Evolutionary conservation across 2,329 filamentous ascomycete genomes (phyloP).

Genomic region (Rhinocladiella similis): DNA sequence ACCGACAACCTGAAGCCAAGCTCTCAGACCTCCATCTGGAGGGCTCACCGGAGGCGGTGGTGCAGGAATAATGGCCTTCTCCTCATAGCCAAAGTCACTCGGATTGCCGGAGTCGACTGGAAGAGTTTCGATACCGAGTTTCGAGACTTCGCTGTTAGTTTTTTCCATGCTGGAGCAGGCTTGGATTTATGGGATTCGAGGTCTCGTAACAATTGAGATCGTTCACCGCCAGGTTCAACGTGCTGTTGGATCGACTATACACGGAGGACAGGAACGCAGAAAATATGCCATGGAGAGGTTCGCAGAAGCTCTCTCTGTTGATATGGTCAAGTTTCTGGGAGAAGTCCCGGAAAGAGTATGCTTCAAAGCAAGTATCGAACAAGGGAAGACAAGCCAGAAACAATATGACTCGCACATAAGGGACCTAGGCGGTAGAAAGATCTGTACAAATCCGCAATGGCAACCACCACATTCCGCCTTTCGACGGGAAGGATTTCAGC

Average conservation of each 20-base stretch:
- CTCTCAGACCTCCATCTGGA: constrained; percentile 74
- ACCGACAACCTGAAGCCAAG: constrained; percentile 84
- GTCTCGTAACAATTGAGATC: background rate
- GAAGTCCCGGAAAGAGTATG: background rate
- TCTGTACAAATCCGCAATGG: background rate
- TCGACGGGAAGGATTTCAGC: background rate
- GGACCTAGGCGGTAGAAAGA: background rate
- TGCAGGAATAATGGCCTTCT: constrained; percentile 10
- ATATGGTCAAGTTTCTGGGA: background rate
- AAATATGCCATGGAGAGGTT: background rate
- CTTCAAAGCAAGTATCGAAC: background rate
- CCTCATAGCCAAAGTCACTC: constrained; percentile 11
- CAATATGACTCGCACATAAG: background rate
- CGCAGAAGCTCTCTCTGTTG: background rate
- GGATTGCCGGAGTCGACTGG: constrained; percentile 3
- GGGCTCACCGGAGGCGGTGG: constrained; percentile 7
- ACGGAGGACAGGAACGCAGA: background rate
- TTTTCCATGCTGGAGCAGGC: constrained; percentile 4
- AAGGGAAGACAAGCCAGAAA: background rate
- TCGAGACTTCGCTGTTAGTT: constrained; percentile 4
- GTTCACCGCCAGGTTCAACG: background rate
- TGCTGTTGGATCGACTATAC: background rate
- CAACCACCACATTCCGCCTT: background rate
- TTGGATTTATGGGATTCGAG: background rate
- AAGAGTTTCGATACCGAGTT: constrained; percentile 11